A percentile compares a stretch with the other conserved stretches of the same genome.
Evolutionary conservation across 371 early-diverging fungal species (phyloP).

Genomic region (Mortierella sp.): DNA sequence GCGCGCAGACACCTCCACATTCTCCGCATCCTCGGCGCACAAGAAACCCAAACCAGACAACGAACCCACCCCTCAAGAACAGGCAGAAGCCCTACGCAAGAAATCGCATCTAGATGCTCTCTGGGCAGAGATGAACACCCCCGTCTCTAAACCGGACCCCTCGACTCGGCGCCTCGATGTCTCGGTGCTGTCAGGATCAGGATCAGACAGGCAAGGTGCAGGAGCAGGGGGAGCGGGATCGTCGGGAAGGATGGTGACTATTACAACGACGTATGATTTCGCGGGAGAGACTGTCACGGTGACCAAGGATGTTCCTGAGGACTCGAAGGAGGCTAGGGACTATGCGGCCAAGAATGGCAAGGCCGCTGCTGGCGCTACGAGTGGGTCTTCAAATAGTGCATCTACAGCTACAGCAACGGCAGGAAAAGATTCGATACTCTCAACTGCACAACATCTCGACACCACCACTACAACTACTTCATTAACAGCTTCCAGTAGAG

Average conservation of each 20-base stretch:
- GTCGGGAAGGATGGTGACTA: slow-evolving; percentile 54
- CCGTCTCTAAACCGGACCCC: slow-evolving; percentile 22
- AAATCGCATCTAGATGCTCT: slow-evolving; percentile 61
- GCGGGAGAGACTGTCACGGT: slow-evolving; percentile 59
- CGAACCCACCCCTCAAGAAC: slow-evolving; percentile 11
- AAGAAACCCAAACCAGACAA: slow-evolving; percentile 16
- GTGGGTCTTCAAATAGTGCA: neutral
- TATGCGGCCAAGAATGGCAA: slow-evolving; percentile 29
- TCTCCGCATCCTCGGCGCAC: neutral
- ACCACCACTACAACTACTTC: neutral
- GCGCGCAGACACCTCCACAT: neutral
- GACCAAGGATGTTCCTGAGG: slow-evolving; percentile 57
- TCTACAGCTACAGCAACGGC: neutral
- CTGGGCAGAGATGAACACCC: slow-evolving; percentile 62
- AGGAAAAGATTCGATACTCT: slow-evolving; percentile 17
- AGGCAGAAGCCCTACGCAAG: slow-evolving; percentile 29
- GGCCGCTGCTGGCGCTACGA: neutral
- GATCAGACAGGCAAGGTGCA: neutral
- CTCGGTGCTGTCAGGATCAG: slow-evolving; percentile 5
- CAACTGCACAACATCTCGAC: neutral
- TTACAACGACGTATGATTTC: slow-evolving; percentile 59
- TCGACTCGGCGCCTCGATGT: slow-evolving; percentile 10
- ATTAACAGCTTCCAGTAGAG: neutral
- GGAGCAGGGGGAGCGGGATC: neutral
- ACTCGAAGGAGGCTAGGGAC: slow-evolving; percentile 57